These are phyloP conservation scores for Eragrostis curvula DNA, from an alignment of 176 grass and related monocot genomes.

Conservation along the genomic window DNA sequence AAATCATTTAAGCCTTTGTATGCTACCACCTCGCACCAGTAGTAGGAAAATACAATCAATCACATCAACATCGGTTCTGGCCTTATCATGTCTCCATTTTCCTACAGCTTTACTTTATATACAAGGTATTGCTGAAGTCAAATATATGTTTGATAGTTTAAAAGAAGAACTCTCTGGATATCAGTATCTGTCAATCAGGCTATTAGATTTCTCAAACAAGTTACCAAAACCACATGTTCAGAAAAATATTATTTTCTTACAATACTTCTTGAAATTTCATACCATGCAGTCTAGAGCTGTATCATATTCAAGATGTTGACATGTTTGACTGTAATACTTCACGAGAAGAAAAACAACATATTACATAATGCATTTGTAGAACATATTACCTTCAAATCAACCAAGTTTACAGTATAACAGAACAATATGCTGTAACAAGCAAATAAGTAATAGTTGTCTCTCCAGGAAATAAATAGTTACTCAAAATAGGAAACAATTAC, in stretches of 20 bases:
- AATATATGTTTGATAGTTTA: slow-evolving; percentile 8
- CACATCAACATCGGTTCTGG: slow-evolving; percentile 28
- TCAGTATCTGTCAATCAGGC: slow-evolving; percentile 36
- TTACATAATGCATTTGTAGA: not conserved
- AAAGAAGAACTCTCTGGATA: slow-evolving; percentile 30
- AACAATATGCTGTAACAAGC: not conserved
- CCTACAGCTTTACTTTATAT: slow-evolving; percentile 32
- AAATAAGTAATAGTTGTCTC: slow-evolving; percentile 21
- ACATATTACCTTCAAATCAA: slow-evolving; percentile 16
- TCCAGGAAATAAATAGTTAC: not conserved
- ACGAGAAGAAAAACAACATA: not conserved
- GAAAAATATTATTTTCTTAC: not conserved
- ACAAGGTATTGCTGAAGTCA: slow-evolving; percentile 31
- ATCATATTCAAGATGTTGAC: slow-evolving; percentile 27
- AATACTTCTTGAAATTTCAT: slow-evolving; percentile 27
- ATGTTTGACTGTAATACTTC: slow-evolving; percentile 22
- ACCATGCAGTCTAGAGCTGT: not conserved
- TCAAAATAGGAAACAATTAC: slow-evolving; percentile 53
- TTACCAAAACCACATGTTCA: slow-evolving; percentile 36
- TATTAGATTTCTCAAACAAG: slow-evolving; percentile 26
- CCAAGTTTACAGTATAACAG: not conserved
- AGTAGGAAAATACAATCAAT: slow-evolving; percentile 45
- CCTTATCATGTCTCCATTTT: slow-evolving; percentile 31
- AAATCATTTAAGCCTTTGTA: slow-evolving; percentile 14
- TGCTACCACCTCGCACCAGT: slow-evolving; percentile 6